Conservation (phyloP, 805 yeast species). For the Ogataea kodamae region DNA sequence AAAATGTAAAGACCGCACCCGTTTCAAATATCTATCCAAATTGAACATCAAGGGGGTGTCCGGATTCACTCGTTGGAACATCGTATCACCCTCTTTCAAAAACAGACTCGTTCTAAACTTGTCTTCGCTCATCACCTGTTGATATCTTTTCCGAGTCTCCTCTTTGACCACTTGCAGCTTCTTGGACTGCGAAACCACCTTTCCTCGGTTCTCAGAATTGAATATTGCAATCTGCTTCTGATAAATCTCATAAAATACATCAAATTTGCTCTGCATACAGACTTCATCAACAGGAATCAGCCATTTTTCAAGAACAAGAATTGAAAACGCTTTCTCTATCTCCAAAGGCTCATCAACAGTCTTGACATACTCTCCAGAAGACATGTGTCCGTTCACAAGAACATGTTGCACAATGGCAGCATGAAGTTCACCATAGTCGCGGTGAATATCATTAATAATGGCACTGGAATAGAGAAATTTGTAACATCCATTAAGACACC, state of each 20-base stretch:
- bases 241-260: slow-evolving; percentile 35
- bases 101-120: slow-evolving; percentile 13
- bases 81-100: slow-evolving; percentile 7
- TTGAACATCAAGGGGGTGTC: slow-evolving; percentile 55
- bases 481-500: slow-evolving; percentile 61
- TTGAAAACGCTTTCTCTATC: slow-evolving; percentile 38
- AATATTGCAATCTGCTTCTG: slow-evolving; percentile 35
- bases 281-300: slow-evolving; percentile 43
- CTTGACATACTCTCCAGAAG: slow-evolving; percentile 47
- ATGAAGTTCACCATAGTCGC: slow-evolving; percentile 38
- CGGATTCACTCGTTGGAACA: slow-evolving; percentile 43
- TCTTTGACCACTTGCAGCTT: slow-evolving; percentile 61
- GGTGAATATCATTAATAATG: slow-evolving; percentile 52
- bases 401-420: slow-evolving; percentile 68
- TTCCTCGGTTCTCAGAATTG: slow-evolving; percentile 29
- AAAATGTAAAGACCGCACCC: slow-evolving; percentile 61
- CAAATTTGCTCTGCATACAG: slow-evolving; percentile 31
- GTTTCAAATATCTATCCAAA: slow-evolving; percentile 62
- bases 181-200: slow-evolving; percentile 49
- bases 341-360: slow-evolving; percentile 27
- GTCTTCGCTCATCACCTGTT: slow-evolving; percentile 14
- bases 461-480: slow-evolving; percentile 74
- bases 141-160: slow-evolving; percentile 38
- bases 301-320: slow-evolving; percentile 47
- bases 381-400: slow-evolving; percentile 64